Percentiles rank a stretch among this genome's conserved stretches.
Evolutionary conservation across 2,329 filamentous ascomycete genomes (phyloP).

Genomic region (Lecanoromycetidae sp.): DNA sequence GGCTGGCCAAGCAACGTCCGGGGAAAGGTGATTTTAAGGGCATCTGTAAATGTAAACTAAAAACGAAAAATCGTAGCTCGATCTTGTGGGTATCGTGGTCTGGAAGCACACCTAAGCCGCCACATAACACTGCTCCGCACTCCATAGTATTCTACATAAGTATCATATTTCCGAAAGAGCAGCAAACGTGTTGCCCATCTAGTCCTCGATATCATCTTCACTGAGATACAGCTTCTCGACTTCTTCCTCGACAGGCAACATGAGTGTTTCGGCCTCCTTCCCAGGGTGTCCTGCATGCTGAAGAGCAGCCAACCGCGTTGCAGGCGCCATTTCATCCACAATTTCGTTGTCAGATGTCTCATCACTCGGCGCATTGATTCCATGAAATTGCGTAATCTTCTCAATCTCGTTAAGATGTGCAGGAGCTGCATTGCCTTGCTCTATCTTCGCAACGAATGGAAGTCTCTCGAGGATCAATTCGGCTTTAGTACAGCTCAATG

Average conservation of each 20-base stretch:
- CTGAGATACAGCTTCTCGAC: constrained; percentile 60
- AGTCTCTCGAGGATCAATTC: constrained; percentile 76
- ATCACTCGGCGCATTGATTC: constrained; percentile 39
- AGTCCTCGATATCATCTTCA: constrained; percentile 75
- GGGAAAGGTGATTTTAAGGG: no score
- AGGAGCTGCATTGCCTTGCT: constrained; percentile 21
- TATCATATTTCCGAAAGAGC: no score
- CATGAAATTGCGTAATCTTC: constrained; percentile 55
- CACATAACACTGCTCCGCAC: neutral
- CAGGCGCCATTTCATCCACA: constrained; percentile 38
- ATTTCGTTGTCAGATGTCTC: constrained; percentile 27
- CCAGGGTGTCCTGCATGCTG: constrained; percentile 27
- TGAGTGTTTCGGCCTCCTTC: constrained; percentile 1
- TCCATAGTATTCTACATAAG: no score
- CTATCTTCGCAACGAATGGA: constrained; percentile 68
- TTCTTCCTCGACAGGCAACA: constrained; percentile 29
- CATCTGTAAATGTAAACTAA: no score
- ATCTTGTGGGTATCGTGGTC: no score
- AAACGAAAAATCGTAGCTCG: no score
- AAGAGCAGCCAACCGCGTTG: constrained; percentile 49
- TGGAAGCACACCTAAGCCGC: no score
- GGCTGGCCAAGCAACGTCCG: no score
- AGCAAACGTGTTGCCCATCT: neutral
- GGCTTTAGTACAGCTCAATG: constrained; percentile 37
- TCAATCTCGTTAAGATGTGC: constrained; percentile 46